Conservation (phyloP, 176 grass and related monocot genomes). For the Miscanthus lutarioriparius region DNA sequence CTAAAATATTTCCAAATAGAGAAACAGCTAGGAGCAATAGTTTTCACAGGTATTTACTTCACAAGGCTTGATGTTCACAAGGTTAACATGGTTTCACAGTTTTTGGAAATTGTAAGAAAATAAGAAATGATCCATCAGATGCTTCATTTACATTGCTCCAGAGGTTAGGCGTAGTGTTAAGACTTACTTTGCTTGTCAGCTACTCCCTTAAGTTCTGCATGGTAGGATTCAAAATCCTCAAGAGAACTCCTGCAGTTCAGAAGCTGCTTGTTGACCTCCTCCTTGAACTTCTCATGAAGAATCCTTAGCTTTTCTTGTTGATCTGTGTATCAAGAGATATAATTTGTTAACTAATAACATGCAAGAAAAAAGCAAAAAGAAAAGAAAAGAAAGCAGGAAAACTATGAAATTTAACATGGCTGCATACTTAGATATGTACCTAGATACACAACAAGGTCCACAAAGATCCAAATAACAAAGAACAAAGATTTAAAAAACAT, state of each 20-base stretch:
- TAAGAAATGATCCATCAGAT: background rate
- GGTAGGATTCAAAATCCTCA: conserved; percentile 67
- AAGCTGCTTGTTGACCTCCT: conserved; percentile 76
- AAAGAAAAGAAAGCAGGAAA: background rate
- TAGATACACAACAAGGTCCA: background rate
- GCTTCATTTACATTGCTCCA: background rate
- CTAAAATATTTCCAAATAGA: background rate
- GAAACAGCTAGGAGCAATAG: background rate
- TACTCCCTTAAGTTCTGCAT: conserved; percentile 73
- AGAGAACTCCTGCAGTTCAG: conserved; percentile 65
- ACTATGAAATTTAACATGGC: background rate
- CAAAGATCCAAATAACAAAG: conserved; percentile 11
- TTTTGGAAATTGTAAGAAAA: background rate
- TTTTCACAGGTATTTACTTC: background rate
- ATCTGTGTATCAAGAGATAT: conserved; percentile 47
- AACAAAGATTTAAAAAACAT: background rate
- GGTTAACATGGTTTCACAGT: background rate
- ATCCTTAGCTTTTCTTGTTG: conserved; percentile 75
- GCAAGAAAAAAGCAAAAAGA: conserved; percentile 4
- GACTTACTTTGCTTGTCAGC: conserved; percentile 7
- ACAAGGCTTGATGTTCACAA: background rate
- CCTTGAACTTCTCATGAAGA: conserved; percentile 84
- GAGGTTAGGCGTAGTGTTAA: background rate
- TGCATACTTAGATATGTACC: background rate
- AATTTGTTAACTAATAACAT: conserved; percentile 19